Conservation (phyloP, 2,329 filamentous ascomycete species). For the Beauveria brongniartii region DNA sequence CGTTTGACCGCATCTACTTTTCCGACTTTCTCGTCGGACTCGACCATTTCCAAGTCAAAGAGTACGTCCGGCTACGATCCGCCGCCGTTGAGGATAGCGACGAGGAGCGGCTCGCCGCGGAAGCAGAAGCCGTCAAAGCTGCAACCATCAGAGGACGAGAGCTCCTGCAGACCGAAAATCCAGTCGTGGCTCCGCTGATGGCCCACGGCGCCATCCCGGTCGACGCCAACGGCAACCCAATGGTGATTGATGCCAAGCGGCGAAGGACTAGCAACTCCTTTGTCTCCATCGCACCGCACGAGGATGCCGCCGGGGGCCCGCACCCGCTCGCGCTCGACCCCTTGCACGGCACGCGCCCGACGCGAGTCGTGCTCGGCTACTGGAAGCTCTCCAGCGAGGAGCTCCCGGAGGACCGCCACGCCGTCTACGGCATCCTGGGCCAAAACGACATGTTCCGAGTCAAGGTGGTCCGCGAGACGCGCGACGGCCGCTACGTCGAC, state of each 20-base stretch:
- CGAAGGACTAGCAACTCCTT: slow-evolving; percentile 27
- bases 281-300: slow-evolving; percentile 1
- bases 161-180: slow-evolving; percentile 36
- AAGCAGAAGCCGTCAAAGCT: slow-evolving; percentile 37
- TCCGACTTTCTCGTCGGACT: slow-evolving; percentile 47
- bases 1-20: slow-evolving; percentile 53
- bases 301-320: slow-evolving; percentile 5
- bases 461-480: slow-evolving; percentile 52
- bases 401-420: slow-evolving; percentile 45
- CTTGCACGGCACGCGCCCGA: slow-evolving; percentile 45
- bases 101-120: slow-evolving; percentile 29
- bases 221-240: slow-evolving; percentile 19
- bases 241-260: slow-evolving; percentile 30
- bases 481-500: slow-evolving; percentile 48
- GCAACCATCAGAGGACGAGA: slow-evolving; percentile 36
- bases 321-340: slow-evolving; percentile 26
- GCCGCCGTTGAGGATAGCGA: slow-evolving; percentile 30
- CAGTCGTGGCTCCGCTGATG: slow-evolving; percentile 33
- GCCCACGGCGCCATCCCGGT: slow-evolving; percentile 45
- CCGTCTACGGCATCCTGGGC: slow-evolving; percentile 54
- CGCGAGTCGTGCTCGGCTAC: slow-evolving; percentile 49
- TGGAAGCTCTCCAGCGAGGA: slow-evolving; percentile 48
- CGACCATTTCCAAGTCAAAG: slow-evolving; percentile 51
- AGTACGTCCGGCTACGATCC: slow-evolving; percentile 50
- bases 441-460: slow-evolving; percentile 58